Percentiles rank a stretch among this genome's conserved stretches.
Evolutionary conservation across 371 early-diverging fungal species (phyloP).

Genomic region (Apophysomyces variabilis): DNA sequence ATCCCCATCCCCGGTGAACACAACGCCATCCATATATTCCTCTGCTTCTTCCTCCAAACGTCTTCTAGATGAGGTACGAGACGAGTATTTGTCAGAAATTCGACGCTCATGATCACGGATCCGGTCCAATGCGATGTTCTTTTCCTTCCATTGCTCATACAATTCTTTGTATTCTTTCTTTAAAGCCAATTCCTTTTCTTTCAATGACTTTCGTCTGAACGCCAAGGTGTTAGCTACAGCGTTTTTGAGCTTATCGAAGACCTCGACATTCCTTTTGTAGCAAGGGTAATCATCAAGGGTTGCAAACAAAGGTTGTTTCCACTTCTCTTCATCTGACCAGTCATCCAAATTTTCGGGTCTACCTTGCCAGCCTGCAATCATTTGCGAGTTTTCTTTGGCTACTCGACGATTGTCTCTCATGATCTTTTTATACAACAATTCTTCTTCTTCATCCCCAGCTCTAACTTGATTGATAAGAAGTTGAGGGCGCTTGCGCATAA

Average conservation of each 20-base stretch:
- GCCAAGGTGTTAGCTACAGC: slow-evolving; percentile 29
- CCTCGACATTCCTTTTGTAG: slow-evolving; percentile 53
- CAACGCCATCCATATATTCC: slow-evolving; percentile 46
- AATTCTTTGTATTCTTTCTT: slow-evolving; percentile 44
- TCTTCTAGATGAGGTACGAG: slow-evolving; percentile 37
- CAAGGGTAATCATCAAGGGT: slow-evolving; percentile 66
- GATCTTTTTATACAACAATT: slow-evolving; percentile 53
- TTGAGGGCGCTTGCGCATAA: slow-evolving; percentile 51
- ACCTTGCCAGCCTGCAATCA: slow-evolving; percentile 48
- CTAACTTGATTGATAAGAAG: slow-evolving; percentile 48
- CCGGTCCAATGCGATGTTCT: slow-evolving; percentile 45
- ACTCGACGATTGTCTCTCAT: slow-evolving; percentile 61
- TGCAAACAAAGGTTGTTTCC: slow-evolving; percentile 45
- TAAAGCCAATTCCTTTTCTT: slow-evolving; percentile 37
- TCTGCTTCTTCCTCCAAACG: slow-evolving; percentile 52
- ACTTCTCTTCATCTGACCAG: slow-evolving; percentile 48
- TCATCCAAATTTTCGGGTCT: slow-evolving; percentile 31
- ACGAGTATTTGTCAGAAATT: slow-evolving; percentile 32
- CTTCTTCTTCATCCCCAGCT: slow-evolving; percentile 46
- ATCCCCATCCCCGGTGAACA: slow-evolving; percentile 50
- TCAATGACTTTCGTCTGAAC: slow-evolving; percentile 22
- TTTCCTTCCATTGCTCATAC: slow-evolving; percentile 46
- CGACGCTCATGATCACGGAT: slow-evolving; percentile 46
- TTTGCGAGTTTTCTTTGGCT: slow-evolving; percentile 55
- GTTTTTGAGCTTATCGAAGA: slow-evolving; percentile 31